Evolutionary conservation across 805 yeast genomes (phyloP).

Genomic region (Yarrowia porcina): DNA sequence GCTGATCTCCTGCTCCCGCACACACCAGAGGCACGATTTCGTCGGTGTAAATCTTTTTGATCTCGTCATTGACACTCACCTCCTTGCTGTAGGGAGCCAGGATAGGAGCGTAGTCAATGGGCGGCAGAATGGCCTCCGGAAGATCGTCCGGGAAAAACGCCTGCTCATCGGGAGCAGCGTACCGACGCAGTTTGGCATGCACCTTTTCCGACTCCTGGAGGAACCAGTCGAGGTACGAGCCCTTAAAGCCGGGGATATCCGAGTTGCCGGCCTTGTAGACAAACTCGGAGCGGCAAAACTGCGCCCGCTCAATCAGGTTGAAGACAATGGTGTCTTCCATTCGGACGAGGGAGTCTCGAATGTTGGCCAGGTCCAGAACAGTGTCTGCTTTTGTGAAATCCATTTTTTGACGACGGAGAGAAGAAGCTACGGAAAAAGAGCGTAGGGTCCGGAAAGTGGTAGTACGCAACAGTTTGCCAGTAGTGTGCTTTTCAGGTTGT

Average conservation of each 20-base stretch:
- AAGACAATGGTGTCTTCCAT: slow-evolving; percentile 97
- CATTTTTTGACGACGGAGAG: slow-evolving; percentile 45
- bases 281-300: slow-evolving; percentile 70
- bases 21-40: slow-evolving; percentile 75
- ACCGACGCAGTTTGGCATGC: slow-evolving; percentile 80
- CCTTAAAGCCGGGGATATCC: slow-evolving; percentile 55
- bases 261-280: slow-evolving; percentile 61
- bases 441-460: neutral
- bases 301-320: slow-evolving; percentile 88
- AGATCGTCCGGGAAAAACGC: slow-evolving; percentile 77
- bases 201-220: slow-evolving; percentile 68
- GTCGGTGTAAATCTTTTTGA: slow-evolving; percentile 63
- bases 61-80: slow-evolving; percentile 69
- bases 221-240: slow-evolving; percentile 86
- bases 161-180: slow-evolving; percentile 89
- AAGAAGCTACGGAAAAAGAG: neutral
- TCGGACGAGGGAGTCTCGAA: slow-evolving; percentile 77
- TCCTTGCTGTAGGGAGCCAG: slow-evolving; percentile 72
- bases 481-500: neutral
- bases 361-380: slow-evolving; percentile 74
- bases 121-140: slow-evolving; percentile 71
- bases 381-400: slow-evolving; percentile 81
- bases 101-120: slow-evolving; percentile 71
- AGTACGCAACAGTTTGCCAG: neutral
- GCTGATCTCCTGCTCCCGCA: slow-evolving; percentile 65